These are phyloP conservation scores for Neoascochyta sp. DNA, from an alignment of 2,329 filamentous ascomycete species.

Conservation along the genomic window DNA sequence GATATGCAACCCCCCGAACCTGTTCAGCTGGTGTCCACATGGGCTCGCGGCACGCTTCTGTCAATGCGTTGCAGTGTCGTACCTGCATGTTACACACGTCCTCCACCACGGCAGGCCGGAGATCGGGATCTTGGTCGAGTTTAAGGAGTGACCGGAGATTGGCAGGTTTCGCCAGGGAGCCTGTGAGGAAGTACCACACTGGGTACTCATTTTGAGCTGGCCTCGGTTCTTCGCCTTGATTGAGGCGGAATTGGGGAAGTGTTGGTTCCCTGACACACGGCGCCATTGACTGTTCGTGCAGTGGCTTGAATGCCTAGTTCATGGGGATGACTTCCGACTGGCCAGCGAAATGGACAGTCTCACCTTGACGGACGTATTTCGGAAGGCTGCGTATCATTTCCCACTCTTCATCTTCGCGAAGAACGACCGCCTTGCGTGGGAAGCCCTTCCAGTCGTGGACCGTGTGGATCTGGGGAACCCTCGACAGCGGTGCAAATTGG, in stretches of 20 bases:
- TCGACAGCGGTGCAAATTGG: background rate
- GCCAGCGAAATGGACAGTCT: background rate
- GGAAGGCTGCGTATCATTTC: background rate
- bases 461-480: background rate
- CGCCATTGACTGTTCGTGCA: slow-evolving; percentile 1
- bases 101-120: slow-evolving; percentile 1
- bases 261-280: slow-evolving; percentile 3
- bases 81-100: background rate
- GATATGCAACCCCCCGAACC: slow-evolving; percentile 3
- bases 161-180: slow-evolving; percentile 1
- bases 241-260: slow-evolving; percentile 3
- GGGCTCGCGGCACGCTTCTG: background rate
- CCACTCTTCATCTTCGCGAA: slow-evolving; percentile 3
- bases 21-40: background rate
- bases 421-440: background rate
- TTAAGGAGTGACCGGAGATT: slow-evolving; percentile 3
- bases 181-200: slow-evolving; percentile 8
- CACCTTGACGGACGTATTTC: background rate
- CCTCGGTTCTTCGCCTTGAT: slow-evolving; percentile 1
- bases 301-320: slow-evolving; percentile 1
- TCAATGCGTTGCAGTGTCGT: background rate
- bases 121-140: slow-evolving; percentile 1
- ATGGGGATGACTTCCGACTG: slow-evolving; percentile 2
- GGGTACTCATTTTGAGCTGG: slow-evolving; percentile 5
- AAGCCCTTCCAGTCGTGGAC: slow-evolving; percentile 1